Conservation (phyloP, 163 green algal species). For the Chlamydomonas reinhardtii region DNA sequence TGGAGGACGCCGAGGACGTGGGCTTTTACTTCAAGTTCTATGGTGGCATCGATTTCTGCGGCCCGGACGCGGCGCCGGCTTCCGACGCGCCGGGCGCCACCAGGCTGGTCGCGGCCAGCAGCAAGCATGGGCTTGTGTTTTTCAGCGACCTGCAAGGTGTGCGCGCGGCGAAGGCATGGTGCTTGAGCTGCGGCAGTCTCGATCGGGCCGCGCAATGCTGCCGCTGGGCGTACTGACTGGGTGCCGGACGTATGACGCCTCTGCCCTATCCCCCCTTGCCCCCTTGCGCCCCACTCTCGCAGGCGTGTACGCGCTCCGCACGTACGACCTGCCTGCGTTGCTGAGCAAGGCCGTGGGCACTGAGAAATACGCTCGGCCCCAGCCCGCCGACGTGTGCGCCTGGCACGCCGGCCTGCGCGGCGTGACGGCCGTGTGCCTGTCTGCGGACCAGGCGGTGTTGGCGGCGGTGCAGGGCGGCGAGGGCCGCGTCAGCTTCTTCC, state of each 20-base stretch:
- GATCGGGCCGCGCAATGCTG: too few species aligned
- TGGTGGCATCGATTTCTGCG: conserved; percentile 7
- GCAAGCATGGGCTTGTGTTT: conserved; percentile 31
- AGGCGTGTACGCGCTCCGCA: conserved; percentile 34
- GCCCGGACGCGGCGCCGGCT: neutral
- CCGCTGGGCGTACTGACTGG: too few species aligned
- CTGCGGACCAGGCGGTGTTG: conserved; percentile 31
- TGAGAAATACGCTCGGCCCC: neutral
- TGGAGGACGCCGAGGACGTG: conserved; percentile 20
- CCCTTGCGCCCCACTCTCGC: neutral
- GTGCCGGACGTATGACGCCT: too few species aligned
- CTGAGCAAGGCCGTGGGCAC: conserved; percentile 7
- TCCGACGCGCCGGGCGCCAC: neutral
- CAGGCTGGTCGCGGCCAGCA: neutral
- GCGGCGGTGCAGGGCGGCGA: conserved; percentile 26
- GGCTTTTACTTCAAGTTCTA: conserved; percentile 43
- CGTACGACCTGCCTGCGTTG: neutral
- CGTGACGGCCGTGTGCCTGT: conserved; percentile 39
- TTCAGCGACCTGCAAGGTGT: conserved; percentile 45
- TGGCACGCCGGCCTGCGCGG: conserved; percentile 12
- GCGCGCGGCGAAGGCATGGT: too few species aligned
- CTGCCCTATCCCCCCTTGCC: neutral
- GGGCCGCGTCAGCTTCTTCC: conserved; percentile 39
- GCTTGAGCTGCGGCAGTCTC: too few species aligned
- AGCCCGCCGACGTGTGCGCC: neutral